These are phyloP conservation scores for Stephanocyclus meneghinianus DNA, from an alignment of 352 stramenopile species.

Conservation along the genomic window DNA sequence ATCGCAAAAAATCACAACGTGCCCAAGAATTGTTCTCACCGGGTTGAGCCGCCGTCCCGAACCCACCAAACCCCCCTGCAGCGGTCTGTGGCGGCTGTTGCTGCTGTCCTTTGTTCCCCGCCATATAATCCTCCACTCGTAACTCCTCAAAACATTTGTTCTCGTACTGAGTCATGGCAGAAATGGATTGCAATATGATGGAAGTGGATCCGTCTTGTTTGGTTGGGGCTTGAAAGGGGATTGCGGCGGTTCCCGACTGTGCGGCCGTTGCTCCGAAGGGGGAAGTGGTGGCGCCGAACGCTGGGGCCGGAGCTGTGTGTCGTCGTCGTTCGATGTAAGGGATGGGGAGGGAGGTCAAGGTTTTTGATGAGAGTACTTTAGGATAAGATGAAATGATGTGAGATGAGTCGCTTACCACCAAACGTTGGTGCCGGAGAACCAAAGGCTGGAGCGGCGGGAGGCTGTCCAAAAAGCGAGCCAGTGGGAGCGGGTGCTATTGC, in stretches of 20 bases:
- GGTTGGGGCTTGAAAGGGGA: constrained; percentile 63
- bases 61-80: constrained; percentile 43
- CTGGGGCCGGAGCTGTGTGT: not conserved
- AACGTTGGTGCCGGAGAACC: constrained; percentile 15
- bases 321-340: not conserved
- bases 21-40: not conserved
- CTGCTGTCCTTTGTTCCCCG: constrained; percentile 65
- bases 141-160: constrained; percentile 84
- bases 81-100: constrained; percentile 15
- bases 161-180: constrained; percentile 80
- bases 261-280: constrained; percentile 25
- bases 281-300: constrained; percentile 15
- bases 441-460: constrained; percentile 32
- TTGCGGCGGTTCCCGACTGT: not conserved
- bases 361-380: not conserved
- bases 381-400: too few relatives aligned
- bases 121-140: constrained; percentile 82
- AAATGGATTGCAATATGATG: constrained; percentile 81
- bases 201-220: constrained; percentile 64
- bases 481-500: constrained; percentile 50
- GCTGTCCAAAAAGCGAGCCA: constrained; percentile 19
- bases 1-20: not conserved
- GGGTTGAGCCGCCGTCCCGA: constrained; percentile 33
- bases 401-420: constrained; percentile 5
- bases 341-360: not conserved